phyloP scores from a whole-genome alignment of 345 rosid genomes.

The Adansonia digitata region DNA sequence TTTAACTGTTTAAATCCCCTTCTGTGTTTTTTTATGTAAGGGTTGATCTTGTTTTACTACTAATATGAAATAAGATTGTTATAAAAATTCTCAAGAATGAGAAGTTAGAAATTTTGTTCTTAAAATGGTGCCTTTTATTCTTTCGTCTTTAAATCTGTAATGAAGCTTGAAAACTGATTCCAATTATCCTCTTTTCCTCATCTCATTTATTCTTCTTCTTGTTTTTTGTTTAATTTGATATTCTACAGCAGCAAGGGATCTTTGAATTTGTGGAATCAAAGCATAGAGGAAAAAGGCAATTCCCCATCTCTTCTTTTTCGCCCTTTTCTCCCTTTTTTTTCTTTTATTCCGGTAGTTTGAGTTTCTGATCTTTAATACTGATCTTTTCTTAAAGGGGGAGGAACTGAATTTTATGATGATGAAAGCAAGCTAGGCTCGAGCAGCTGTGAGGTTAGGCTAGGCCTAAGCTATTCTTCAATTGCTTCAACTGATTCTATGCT shows the following conservation, averaged over 20 bases:
- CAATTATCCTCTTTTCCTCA: background rate
- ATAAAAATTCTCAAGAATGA: background rate
- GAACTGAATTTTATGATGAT: constrained; percentile 14
- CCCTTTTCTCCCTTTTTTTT: background rate
- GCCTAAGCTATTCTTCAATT: background rate
- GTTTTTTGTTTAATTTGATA: background rate
- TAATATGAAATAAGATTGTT: constrained; percentile 14
- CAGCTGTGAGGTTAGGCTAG: constrained; percentile 1
- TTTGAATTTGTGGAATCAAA: background rate
- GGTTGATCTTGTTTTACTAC: constrained; percentile 31
- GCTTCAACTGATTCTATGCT: background rate
- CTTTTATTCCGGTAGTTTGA: background rate
- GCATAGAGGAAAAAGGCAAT: constrained; percentile 6
- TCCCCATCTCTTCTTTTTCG: background rate
- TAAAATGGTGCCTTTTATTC: background rate
- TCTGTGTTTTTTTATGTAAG: constrained; percentile 48
- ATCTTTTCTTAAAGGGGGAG: background rate
- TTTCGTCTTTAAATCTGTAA: background rate
- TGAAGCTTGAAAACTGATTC: too few relatives aligned
- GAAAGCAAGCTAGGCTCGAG: constrained; percentile 21
- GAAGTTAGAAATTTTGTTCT: too few relatives aligned
- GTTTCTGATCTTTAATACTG: background rate
- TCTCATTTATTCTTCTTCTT: background rate
- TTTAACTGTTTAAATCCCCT: constrained; percentile 26
- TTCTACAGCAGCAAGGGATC: background rate